Evolutionary conservation across 192 early-diverging fungal species (phyloP), one percentile per base, ranked within the genome.

Genomic region (Coemansia sp.): DNA sequence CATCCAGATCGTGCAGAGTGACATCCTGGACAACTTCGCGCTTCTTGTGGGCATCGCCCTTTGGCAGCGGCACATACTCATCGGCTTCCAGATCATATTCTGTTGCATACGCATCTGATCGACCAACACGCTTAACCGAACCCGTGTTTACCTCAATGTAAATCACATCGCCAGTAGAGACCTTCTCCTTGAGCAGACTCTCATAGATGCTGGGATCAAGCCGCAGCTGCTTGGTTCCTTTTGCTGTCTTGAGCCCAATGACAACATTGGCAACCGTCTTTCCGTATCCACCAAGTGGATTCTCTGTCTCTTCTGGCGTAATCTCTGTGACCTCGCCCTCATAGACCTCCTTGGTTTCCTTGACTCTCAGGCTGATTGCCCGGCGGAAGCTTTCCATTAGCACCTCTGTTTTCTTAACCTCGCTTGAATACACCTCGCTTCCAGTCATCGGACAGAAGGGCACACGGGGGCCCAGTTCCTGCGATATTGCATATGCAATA

Each of bases 341-440:
- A 70, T 99, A 99, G 0, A 99, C 98, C 81, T 99, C 96, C 81
- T 98, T 99, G 25, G 94, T 94, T 69, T 99, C 98, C 82, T 98
- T 98, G 79, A 98, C 95, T 40, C 96, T 88, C 57, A 99, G 82
- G 22, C 93, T 93, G 75, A 99, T 99, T 41, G 98, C 93, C 59
- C 96, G 85, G 50, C 98, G 88, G 83, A 99, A 98, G 87, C 95
- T 97, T 68, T 98, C 95, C 98, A 99, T 99, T 38, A 99, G 85
- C n/a, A 99, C 95, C 75, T 98, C 98, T 0, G 98, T 98, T 85
- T 99, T 99, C 76, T 99, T 99, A 58, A 99, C 93, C 78, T 99
- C 98, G 49, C 90, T 89, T 39, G 95, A 97, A 80, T 93, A 99
- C 16, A 98, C 98, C 77, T 99, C 96, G 80, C 91, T 93, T 46